These are phyloP conservation scores for Hymenoscyphus repandus DNA, from an alignment of 2,329 filamentous ascomycete genomes.

Conservation along the genomic window DNA sequence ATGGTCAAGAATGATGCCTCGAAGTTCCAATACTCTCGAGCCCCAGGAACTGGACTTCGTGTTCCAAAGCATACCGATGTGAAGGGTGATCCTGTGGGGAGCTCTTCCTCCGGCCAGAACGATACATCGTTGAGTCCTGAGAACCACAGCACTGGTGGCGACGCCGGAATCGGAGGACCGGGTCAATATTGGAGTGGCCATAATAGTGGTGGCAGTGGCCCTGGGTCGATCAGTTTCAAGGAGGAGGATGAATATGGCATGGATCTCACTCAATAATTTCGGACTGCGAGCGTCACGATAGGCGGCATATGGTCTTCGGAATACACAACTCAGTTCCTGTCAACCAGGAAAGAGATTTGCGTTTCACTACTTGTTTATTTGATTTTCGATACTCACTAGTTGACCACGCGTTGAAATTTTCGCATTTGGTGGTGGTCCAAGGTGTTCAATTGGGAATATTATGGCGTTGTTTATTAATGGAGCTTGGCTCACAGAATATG, in stretches of 20 bases:
- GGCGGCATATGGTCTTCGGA: conserved; percentile 8
- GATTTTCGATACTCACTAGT: conserved; percentile 15
- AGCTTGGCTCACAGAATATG: conserved; percentile 24
- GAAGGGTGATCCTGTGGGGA: conserved; percentile 69
- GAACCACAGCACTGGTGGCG: conserved; percentile 28
- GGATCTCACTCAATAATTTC: conserved; percentile 52
- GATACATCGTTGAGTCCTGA: conserved; percentile 49
- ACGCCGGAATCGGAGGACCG: conserved; percentile 26
- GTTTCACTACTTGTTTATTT: conserved; percentile 15
- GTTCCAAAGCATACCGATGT: conserved; percentile 93
- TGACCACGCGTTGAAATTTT: conserved; percentile 27
- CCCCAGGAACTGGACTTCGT: conserved; percentile 75
- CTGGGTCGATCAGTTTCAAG: conserved; percentile 69
- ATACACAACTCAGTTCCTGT: not conserved
- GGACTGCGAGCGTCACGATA: not conserved
- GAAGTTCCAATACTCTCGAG: conserved; percentile 80
- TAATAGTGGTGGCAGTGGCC: conserved; percentile 67
- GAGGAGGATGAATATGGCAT: conserved; percentile 93
- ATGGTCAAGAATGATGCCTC: conserved; percentile 70
- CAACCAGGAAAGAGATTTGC: not conserved
- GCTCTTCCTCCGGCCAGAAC: conserved; percentile 33
- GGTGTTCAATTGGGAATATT: conserved; percentile 15
- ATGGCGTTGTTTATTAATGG: not conserved
- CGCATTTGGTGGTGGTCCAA: conserved; percentile 29
- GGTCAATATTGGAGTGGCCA: conserved; percentile 62